A percentile compares a stretch with the other conserved stretches of the same genome.
phyloP scores from a whole-genome alignment of 495 filamentous ascomycete species.

The Penicillium crystallinum region DNA sequence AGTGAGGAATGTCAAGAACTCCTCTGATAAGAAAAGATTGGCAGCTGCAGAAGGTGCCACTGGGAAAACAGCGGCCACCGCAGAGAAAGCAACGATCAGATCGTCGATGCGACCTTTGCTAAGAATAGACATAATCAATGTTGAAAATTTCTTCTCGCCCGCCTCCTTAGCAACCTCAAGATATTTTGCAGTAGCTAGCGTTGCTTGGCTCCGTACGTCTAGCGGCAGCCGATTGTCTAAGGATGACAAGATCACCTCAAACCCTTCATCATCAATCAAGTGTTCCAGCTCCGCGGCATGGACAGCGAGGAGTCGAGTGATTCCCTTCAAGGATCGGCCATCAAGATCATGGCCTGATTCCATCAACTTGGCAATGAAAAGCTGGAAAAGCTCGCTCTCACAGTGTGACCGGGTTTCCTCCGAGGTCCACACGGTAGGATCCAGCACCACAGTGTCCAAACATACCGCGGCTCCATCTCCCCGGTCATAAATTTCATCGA shows the following conservation, averaged over 20 bases:
- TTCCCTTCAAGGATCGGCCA: constrained; percentile 54
- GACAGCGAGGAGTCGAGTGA: constrained; percentile 57
- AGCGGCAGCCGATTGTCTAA: constrained; percentile 70
- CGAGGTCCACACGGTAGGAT: constrained; percentile 52
- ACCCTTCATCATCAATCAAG: constrained; percentile 68
- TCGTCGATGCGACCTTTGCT: constrained; percentile 51
- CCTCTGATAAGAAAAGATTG: constrained; percentile 75
- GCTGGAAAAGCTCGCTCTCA: constrained; percentile 60
- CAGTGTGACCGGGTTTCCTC: constrained; percentile 44
- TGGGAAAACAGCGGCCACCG: constrained; percentile 80
- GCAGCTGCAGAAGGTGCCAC: constrained; percentile 66
- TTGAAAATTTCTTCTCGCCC: constrained; percentile 59
- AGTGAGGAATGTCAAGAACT: constrained; percentile 66
- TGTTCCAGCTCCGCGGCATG: constrained; percentile 54
- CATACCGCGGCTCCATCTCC: constrained; percentile 58
- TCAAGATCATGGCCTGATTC: constrained; percentile 56
- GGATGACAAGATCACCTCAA: constrained; percentile 73
- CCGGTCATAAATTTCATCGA: constrained; percentile 53
- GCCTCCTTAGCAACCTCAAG: constrained; percentile 66
- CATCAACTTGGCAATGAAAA: constrained; percentile 61
- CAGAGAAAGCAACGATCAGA: constrained; percentile 76
- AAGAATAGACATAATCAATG: constrained; percentile 57
- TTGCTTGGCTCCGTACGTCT: constrained; percentile 66
- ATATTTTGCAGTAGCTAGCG: constrained; percentile 71
- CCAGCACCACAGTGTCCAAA: constrained; percentile 52